Conservation (phyloP, 345 rosid genomes). For the Arabis alpina region DNA sequence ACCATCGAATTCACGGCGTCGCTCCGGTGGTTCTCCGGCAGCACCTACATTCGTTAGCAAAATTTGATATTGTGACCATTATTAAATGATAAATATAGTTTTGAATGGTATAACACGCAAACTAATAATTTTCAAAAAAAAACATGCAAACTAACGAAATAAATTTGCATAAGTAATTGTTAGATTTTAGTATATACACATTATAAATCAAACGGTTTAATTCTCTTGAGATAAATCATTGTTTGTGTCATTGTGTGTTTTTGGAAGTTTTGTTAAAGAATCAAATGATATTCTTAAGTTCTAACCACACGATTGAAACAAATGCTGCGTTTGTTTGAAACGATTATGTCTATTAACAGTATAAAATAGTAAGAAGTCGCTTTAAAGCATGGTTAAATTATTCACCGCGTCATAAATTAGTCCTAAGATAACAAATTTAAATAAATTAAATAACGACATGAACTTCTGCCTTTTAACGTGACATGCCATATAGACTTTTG, state of each 20-base stretch:
- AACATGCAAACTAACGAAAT: no score
- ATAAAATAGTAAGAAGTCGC: slow-evolving; percentile 27
- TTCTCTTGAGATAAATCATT: not conserved
- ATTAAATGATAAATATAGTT: no score
- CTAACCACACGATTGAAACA: not conserved
- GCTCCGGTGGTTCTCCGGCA: slow-evolving; percentile 65
- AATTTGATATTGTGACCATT: no score
- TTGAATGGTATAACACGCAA: no score
- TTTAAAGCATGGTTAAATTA: slow-evolving; percentile 10
- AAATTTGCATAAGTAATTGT: no score
- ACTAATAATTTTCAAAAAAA: no score
- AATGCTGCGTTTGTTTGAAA: slow-evolving; percentile 7
- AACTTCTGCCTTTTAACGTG: slow-evolving; percentile 37
- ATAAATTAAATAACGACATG: slow-evolving; percentile 20
- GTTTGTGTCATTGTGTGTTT: not conserved
- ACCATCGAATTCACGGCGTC: slow-evolving; percentile 98
- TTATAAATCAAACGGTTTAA: not conserved
- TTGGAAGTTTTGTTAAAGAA: not conserved
- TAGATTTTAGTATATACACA: no score
- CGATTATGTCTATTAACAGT: slow-evolving; percentile 28
- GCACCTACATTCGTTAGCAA: slow-evolving; percentile 47
- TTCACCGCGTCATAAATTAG: slow-evolving; percentile 23
- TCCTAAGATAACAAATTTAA: slow-evolving; percentile 26
- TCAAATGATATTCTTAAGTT: not conserved
- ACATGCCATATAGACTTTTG: slow-evolving; percentile 42